phyloP scores from a whole-genome alignment of 306 rosid species.

The Trifolium repens region DNA sequence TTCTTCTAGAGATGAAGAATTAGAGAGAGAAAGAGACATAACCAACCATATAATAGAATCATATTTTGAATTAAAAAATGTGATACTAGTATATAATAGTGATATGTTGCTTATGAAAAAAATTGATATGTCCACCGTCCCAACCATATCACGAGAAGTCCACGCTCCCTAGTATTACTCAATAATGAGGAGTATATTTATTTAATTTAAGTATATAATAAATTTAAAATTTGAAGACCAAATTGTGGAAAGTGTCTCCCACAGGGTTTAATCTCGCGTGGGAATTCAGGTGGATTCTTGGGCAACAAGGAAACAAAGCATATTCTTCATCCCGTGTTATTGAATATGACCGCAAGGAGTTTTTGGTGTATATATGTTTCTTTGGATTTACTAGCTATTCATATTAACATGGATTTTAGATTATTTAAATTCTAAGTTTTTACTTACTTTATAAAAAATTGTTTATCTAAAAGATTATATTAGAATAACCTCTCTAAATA shows the following conservation, averaged over 20 bases:
- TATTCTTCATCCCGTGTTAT: conserved; percentile 1
- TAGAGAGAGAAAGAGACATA: conserved; percentile 11
- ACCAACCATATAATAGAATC: neutral
- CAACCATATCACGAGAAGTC: conserved; percentile 45
- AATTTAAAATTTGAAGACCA: neutral
- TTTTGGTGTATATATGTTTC: neutral
- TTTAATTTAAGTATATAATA: neutral
- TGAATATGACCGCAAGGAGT: neutral
- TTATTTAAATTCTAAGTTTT: neutral
- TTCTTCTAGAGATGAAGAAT: neutral
- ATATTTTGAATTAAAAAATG: neutral
- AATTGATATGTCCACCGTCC: conserved; percentile 67
- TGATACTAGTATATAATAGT: conserved; percentile 40
- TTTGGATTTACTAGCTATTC: neutral
- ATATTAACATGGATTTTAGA: neutral
- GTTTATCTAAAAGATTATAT: no score
- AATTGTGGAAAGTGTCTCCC: conserved; percentile 50
- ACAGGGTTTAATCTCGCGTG: conserved; percentile 54
- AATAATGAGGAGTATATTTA: conserved; percentile 12
- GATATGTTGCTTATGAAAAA: conserved; percentile 26
- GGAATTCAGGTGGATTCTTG: conserved; percentile 25
- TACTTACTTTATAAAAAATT: no score
- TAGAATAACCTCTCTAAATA: no score
- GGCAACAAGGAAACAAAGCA: neutral
- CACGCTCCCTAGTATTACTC: conserved; percentile 46